A percentile compares a stretch with the other conserved stretches of the same genome.
These are phyloP conservation scores for Trypanosoma melophagium DNA, from an alignment of 208 protist species.

Conservation along the genomic window DNA sequence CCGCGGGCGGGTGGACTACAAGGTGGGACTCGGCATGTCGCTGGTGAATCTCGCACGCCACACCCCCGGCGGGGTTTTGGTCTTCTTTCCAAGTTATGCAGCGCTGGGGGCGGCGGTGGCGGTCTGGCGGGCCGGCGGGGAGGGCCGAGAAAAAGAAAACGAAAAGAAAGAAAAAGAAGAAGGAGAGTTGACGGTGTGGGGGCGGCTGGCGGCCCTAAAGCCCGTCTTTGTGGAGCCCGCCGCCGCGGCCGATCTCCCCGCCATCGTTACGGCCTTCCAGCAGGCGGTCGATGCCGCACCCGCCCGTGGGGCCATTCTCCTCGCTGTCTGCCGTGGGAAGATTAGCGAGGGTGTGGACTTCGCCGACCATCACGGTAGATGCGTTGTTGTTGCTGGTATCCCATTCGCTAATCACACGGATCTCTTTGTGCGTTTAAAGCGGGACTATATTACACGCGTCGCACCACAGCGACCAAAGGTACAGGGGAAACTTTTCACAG, in stretches of 20 bases:
- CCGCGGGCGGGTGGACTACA: constrained; percentile 76
- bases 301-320: constrained; percentile 86
- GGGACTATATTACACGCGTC: constrained; percentile 70
- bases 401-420: constrained; percentile 92
- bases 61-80: constrained; percentile 94
- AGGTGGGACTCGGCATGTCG: constrained; percentile 72
- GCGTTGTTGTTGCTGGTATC: constrained; percentile 95
- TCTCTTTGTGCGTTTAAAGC: constrained; percentile 85
- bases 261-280: constrained; percentile 73
- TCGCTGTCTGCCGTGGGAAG: constrained; percentile 97
- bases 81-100: constrained; percentile 97
- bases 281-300: constrained; percentile 54
- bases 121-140: constrained; percentile 68
- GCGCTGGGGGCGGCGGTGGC: constrained; percentile 71
- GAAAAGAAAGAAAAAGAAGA: constrained; percentile 22
- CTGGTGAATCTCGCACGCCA: constrained; percentile 87
- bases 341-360: constrained; percentile 98
- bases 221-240: constrained; percentile 86
- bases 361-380: constrained; percentile 92
- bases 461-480: constrained; percentile 67
- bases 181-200: constrained; percentile 67
- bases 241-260: constrained; percentile 44
- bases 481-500: constrained; percentile 75
- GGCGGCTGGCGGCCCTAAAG: constrained; percentile 73
- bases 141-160: constrained; percentile 24